Evolutionary conservation across 2,329 filamentous ascomycete genomes (phyloP).

Genomic region (Fusarium ramigenum): DNA sequence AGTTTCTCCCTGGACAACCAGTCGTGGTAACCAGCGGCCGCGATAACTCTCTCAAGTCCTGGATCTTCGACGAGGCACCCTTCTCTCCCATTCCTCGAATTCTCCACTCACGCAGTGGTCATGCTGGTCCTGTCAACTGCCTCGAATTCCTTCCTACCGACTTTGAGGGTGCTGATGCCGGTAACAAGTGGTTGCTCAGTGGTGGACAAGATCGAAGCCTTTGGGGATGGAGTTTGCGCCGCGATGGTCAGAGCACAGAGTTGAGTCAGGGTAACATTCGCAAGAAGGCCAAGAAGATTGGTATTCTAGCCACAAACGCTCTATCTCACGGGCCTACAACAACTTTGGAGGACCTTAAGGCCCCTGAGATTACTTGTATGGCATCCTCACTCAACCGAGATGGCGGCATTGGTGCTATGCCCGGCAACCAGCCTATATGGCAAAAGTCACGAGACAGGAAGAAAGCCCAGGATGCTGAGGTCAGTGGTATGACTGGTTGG

Average conservation of each 20-base stretch:
- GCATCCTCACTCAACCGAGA: constrained; percentile 93
- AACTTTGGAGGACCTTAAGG: constrained; percentile 80
- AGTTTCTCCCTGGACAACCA: constrained; percentile 89
- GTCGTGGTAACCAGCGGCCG: constrained; percentile 89
- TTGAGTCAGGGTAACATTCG: constrained; percentile 90
- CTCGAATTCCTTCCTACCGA: constrained; percentile 87
- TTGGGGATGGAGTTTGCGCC: constrained; percentile 95
- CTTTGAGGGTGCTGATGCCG: constrained; percentile 87
- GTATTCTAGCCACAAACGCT: constrained; percentile 69
- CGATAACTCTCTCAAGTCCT: constrained; percentile 94
- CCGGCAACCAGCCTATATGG: constrained; percentile 84
- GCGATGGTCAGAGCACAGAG: constrained; percentile 93
- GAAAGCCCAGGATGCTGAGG: constrained; percentile 72
- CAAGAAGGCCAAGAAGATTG: constrained; percentile 88
- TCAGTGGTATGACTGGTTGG: constrained; percentile 87
- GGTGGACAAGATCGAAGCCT: constrained; percentile 89
- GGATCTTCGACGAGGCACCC: constrained; percentile 94
- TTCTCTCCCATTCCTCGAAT: constrained; percentile 88
- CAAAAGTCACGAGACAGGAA: constrained; percentile 75
- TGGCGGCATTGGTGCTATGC: constrained; percentile 87
- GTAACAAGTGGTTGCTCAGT: constrained; percentile 94
- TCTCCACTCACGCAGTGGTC: constrained; percentile 86
- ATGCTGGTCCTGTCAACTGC: constrained; percentile 84
- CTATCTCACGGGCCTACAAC: constrained; percentile 69
- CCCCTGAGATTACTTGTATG: constrained; percentile 90